Percentiles rank a stretch among this genome's conserved stretches.
These are phyloP conservation scores for Daedaleopsis sinensis DNA, from an alignment of 768 basidiomycete species.

Conservation along the genomic window DNA sequence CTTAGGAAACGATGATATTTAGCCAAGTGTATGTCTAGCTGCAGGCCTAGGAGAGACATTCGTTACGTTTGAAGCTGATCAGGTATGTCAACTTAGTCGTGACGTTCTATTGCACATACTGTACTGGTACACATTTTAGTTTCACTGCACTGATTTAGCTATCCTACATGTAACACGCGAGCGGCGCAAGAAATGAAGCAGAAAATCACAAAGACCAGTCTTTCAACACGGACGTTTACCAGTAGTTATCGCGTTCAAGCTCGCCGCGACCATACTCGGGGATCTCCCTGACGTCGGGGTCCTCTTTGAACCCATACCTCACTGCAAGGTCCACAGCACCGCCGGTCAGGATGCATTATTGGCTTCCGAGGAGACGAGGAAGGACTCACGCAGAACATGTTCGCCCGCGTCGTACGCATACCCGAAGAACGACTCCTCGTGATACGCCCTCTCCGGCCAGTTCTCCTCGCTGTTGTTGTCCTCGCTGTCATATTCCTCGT, in stretches of 20 bases:
- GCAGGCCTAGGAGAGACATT: no score
- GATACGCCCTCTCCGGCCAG: slow-evolving; percentile 35
- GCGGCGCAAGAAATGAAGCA: no score
- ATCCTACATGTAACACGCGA: no score
- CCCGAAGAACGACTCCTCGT: slow-evolving; percentile 34
- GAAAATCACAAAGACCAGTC: no score
- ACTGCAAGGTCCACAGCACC: neutral
- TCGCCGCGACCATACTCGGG: slow-evolving; percentile 4
- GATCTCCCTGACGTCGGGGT: neutral
- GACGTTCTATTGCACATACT: no score
- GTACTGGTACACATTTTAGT: no score
- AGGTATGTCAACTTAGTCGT: no score
- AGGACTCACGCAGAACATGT: slow-evolving; percentile 36
- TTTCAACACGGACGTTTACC: neutral
- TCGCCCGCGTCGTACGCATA: slow-evolving; percentile 40
- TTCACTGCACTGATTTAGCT: no score
- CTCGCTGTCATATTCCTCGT: neutral
- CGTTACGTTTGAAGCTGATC: no score
- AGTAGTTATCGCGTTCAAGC: neutral
- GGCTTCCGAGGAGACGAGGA: neutral
- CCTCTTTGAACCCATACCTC: slow-evolving; percentile 12
- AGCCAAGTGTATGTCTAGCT: no score
- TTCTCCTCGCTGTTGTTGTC: slow-evolving; percentile 13
- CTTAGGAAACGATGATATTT: no score
- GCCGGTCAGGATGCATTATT: neutral